Base-by-base conservation (phyloP, 2,329 filamentous ascomycete genomes). In the Zopfia rhizophila region DNA sequence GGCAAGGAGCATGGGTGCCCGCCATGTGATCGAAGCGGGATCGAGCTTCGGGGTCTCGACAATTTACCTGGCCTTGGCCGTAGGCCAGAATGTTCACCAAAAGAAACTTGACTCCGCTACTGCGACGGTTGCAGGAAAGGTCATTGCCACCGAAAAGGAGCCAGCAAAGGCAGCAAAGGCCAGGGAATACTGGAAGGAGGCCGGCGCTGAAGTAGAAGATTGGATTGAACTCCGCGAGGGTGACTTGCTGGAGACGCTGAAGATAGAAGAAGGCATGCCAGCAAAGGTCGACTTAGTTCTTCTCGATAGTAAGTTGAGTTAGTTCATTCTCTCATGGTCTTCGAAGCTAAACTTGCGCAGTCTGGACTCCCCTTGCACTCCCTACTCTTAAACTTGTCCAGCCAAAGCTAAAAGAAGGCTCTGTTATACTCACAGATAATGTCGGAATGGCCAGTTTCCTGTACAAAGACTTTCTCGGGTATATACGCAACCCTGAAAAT, bases 101-200 rank as follows among this genome's bases (percentile, higher is more conserved):
- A n/a, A n/a, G n/a, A n/a, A n/a, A n/a, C n/a, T n/a, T n/a, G n/a
- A n/a, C n/a, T n/a, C n/a, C n/a, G n/a, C n/a, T n/a, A n/a, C n/a
- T n/a, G n/a, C n/a, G n/a, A 71, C 70, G 0, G 56, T 52, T 0
- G 47, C 23, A 1, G 78, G 74, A 0, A 74, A 56, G 27, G 82
- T 86, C 0, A 79, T 86, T 56, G 83, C 77, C 0, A 86, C 83
- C 0, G 83, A 86, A 64, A 78, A 83, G 19, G 83, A 86, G 59
- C 61, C 70, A 0, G 62, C 56, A 5, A 86, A 86, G 66, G 81
- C 81, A 0, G 66, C 53, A 3, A 66, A 62, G 39, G 83, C 84
- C 3, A 33, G 54, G 12, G 41, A 74, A 55, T 64, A 85, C 56
- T 86, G 83, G 83, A 65, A 63, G 16, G 62, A 72, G 38, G 76